Evolutionary conservation across 345 rosid genomes (phyloP).

Genomic region (Gossypium mustelinum): DNA sequence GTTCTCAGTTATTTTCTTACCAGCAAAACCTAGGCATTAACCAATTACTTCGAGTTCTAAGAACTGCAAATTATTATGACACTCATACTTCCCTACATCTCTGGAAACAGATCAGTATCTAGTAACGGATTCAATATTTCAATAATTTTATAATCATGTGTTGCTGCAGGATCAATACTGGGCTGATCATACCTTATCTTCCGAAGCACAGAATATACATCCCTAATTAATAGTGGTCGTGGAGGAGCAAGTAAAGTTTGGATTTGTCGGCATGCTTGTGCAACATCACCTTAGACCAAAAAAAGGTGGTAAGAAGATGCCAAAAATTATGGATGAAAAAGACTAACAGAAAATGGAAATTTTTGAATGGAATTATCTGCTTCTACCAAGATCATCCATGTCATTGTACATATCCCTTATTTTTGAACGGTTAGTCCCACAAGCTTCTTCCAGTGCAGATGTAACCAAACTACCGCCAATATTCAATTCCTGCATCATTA

Average conservation of each 20-base stretch:
- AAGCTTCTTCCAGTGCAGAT: conserved; percentile 82
- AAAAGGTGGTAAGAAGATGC: conserved; percentile 11
- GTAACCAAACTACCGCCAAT: conserved; percentile 80
- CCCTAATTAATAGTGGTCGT: conserved; percentile 60
- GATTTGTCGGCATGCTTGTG: conserved; percentile 80
- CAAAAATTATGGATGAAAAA: neutral
- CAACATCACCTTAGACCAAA: conserved; percentile 72
- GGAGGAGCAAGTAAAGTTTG: conserved; percentile 75
- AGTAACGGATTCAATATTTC: conserved; percentile 13
- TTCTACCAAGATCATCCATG: conserved; percentile 83
- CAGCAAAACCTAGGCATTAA: neutral
- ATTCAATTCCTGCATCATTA: conserved; percentile 61
- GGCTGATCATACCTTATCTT: conserved; percentile 62
- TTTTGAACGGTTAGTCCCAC: conserved; percentile 67
- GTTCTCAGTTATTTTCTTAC: neutral
- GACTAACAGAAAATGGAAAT: neutral
- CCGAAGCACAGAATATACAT: conserved; percentile 57
- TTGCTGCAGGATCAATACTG: conserved; percentile 9
- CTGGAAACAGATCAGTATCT: neutral
- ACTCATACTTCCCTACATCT: neutral
- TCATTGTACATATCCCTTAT: conserved; percentile 72
- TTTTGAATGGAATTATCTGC: neutral
- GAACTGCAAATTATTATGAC: neutral
- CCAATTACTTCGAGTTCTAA: neutral
- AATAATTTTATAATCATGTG: conserved; percentile 1